Conservation (phyloP, 1,284 basidiomycete genomes). For the Irpex sp. region DNA sequence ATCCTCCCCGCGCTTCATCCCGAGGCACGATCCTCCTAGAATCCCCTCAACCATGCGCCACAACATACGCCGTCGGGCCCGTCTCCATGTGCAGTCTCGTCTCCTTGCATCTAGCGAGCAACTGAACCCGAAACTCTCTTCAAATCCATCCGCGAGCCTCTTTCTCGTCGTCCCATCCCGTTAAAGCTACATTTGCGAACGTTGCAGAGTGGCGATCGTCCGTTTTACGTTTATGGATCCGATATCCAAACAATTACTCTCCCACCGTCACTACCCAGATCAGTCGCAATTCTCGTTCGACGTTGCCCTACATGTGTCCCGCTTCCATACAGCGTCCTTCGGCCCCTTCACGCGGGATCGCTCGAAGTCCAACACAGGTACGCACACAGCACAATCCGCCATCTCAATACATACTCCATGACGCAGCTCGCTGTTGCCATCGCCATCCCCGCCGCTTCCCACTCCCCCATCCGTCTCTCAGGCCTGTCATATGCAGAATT, state of each 20-base stretch:
- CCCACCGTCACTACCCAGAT: no score
- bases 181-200: neutral
- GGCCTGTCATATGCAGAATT: neutral
- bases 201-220: neutral
- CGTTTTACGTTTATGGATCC: no score
- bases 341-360: no score
- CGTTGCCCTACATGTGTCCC: no score
- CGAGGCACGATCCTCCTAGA: neutral
- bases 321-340: no score
- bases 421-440: no score
- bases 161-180: neutral
- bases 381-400: no score
- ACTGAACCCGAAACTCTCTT: neutral
- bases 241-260: no score
- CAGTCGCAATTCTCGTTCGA: no score
- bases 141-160: neutral
- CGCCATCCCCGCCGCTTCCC: neutral
- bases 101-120: neutral
- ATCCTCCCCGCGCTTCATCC: neutral
- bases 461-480: neutral
- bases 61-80: neutral
- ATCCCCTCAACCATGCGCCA: neutral
- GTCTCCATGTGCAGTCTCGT: neutral
- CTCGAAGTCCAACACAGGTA: no score
- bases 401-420: no score